Conservation (phyloP, 1,284 basidiomycete species). For the Papiliotrema fonsecae region DNA sequence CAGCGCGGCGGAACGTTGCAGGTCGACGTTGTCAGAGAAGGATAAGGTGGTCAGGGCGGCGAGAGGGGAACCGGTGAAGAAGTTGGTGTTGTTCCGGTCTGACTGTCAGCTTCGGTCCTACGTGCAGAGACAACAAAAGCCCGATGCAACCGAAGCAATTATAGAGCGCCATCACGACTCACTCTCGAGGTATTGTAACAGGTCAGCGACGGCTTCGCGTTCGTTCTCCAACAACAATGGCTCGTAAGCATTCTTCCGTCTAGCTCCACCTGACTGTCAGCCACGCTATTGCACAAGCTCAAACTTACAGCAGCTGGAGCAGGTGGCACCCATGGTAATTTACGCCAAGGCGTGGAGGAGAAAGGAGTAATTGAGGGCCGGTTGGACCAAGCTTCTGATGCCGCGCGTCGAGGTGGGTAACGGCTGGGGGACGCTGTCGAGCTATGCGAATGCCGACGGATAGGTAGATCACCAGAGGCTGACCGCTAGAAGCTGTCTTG, state of each 20-base stretch:
- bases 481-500: no score
- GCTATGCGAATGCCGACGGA: no score
- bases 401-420: neutral
- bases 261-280: constrained; percentile 28
- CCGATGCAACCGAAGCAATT: neutral
- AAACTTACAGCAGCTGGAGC: constrained; percentile 36
- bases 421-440: neutral
- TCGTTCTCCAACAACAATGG: constrained; percentile 95
- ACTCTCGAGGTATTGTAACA: constrained; percentile 98
- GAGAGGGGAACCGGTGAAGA: constrained; percentile 88
- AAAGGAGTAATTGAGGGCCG: constrained; percentile 4
- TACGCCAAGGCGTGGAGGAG: neutral
- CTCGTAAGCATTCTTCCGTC: constrained; percentile 67
- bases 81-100: constrained; percentile 95
- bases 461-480: no score
- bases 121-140: neutral
- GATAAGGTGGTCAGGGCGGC: constrained; percentile 93
- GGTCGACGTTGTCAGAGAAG: constrained; percentile 98
- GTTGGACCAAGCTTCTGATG: neutral
- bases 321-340: constrained; percentile 35
- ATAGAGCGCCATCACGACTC: constrained; percentile 39
- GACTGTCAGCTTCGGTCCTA: constrained; percentile 6
- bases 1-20: constrained; percentile 94
- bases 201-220: constrained; percentile 95
- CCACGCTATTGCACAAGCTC: neutral